phyloP scores from a whole-genome alignment of 1,284 basidiomycete species.

The Sporisorium graminicola region DNA sequence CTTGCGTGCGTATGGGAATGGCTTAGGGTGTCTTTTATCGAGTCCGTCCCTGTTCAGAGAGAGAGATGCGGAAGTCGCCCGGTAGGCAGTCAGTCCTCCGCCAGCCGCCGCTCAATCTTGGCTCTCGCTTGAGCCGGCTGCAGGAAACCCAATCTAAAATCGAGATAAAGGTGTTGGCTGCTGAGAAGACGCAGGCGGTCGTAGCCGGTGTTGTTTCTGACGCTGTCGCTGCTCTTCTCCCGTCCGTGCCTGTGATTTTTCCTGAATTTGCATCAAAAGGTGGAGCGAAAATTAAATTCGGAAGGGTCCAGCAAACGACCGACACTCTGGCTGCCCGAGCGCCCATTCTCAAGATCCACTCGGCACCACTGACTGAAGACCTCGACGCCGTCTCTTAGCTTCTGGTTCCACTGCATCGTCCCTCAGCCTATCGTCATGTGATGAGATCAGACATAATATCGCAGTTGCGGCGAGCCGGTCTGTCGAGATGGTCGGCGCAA shows the following conservation, averaged over 20 bases:
- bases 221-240: no score
- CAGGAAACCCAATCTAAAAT: background rate
- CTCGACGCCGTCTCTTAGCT: background rate
- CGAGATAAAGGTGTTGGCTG: background rate
- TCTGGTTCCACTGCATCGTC: background rate
- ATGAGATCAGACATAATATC: no score
- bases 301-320: no score
- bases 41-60: background rate
- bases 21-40: background rate
- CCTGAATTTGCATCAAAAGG: background rate
- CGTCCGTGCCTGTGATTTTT: no score
- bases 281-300: no score
- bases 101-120: background rate
- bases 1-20: background rate
- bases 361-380: no score
- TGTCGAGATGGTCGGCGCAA: no score
- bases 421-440: no score
- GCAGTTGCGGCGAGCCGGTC: no score
- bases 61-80: no score
- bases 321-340: no score
- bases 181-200: background rate
- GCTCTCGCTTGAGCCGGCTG: slow-evolving; percentile 2
- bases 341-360: no score
- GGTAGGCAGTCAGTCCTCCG: background rate
- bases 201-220: background rate